These are phyloP conservation scores for Tricholoma sp. DNA, from an alignment of 768 basidiomycete genomes.

Conservation along the genomic window DNA sequence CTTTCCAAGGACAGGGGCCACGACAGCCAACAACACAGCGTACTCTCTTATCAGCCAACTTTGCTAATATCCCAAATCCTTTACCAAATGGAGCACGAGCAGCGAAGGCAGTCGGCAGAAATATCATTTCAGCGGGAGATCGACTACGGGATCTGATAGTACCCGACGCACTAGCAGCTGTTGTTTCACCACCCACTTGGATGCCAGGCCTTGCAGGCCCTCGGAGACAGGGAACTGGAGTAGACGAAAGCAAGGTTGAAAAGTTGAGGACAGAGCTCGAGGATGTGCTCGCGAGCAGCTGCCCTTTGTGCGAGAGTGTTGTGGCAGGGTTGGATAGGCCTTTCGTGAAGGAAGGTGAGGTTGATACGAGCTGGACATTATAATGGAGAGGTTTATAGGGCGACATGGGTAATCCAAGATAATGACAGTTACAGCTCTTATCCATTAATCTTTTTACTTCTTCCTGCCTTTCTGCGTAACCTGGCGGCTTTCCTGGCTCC, in stretches of 20 bases:
- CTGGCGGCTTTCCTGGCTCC: slow-evolving; percentile 75
- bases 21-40: slow-evolving; percentile 52
- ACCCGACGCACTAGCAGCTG: slow-evolving; percentile 85
- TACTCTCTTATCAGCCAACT: slow-evolving; percentile 72
- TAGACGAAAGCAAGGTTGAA: slow-evolving; percentile 59
- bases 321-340: slow-evolving; percentile 82
- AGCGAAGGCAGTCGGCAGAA: slow-evolving; percentile 70
- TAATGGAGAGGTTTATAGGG: slow-evolving; percentile 22
- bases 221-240: slow-evolving; percentile 44
- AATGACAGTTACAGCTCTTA: slow-evolving; percentile 26
- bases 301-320: slow-evolving; percentile 91
- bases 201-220: slow-evolving; percentile 63
- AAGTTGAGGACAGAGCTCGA: slow-evolving; percentile 82
- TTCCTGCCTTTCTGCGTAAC: slow-evolving; percentile 64
- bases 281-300: slow-evolving; percentile 81
- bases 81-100: slow-evolving; percentile 61
- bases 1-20: slow-evolving; percentile 19
- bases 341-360: slow-evolving; percentile 77
- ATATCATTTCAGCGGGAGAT: slow-evolving; percentile 86
- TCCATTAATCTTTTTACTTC: slow-evolving; percentile 78
- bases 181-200: slow-evolving; percentile 77
- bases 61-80: slow-evolving; percentile 46
- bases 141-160: slow-evolving; percentile 87
- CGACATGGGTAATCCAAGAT: neutral
- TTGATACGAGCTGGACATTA: slow-evolving; percentile 73